These are phyloP conservation scores for Neurospora sp. DNA, from an alignment of 495 filamentous ascomycete species.

Conservation along the genomic window DNA sequence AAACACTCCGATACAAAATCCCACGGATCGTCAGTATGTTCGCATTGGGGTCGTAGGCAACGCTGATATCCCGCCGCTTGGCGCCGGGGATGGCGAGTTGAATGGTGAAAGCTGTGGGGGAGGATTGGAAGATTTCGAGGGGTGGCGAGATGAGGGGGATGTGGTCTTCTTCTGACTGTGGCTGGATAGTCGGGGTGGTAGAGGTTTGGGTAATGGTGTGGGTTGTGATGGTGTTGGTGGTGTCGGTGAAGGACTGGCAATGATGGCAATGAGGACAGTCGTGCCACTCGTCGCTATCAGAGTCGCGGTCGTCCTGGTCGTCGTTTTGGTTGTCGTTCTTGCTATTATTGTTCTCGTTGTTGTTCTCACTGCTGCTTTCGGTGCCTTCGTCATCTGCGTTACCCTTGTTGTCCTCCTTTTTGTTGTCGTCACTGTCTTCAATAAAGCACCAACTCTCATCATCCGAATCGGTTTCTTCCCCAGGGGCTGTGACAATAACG, in stretches of 20 bases:
- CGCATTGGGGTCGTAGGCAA: constrained; percentile 64
- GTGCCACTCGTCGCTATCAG: background rate
- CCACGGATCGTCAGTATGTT: constrained; percentile 55
- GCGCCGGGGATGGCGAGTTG: constrained; percentile 70
- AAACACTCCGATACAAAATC: constrained; percentile 45
- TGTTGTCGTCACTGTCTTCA: background rate
- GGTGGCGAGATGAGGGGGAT: constrained; percentile 44
- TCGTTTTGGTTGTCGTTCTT: too few relatives aligned
- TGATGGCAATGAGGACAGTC: background rate
- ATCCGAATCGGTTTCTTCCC: background rate
- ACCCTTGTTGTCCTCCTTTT: background rate
- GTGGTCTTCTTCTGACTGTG: background rate
- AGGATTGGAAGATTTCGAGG: constrained; percentile 63
- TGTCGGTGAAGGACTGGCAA: background rate
- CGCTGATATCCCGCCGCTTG: constrained; percentile 64
- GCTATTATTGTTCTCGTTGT: background rate
- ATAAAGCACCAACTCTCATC: background rate
- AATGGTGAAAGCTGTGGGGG: constrained; percentile 46
- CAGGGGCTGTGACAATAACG: background rate
- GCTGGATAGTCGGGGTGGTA: background rate
- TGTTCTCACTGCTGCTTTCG: background rate
- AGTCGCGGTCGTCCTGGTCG: background rate
- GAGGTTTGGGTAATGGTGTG: background rate
- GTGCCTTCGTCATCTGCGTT: background rate
- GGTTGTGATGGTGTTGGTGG: background rate